Base-by-base conservation (phyloP, 441 rosid species). In the Mallotus japonicus region DNA sequence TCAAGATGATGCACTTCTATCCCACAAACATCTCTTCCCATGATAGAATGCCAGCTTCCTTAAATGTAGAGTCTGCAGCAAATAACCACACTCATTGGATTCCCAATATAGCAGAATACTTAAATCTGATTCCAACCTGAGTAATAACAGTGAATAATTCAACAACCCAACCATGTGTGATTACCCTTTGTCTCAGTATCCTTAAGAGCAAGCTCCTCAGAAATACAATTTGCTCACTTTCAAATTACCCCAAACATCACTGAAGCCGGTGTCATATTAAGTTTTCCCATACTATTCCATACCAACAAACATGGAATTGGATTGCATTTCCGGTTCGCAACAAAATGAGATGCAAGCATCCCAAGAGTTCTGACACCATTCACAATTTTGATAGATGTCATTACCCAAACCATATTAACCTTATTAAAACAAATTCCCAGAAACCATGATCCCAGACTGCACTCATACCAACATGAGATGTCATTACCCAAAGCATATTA, bases 401-500 rank as follows among this genome's bases (percentile, higher is more conserved):
- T 62, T 62, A 69, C 82, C 84, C 82, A 82, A 66, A 78, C 78
- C 68, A 72, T 53, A 67, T 61, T 68, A 67, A 78, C 66, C 75
- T 56, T 66, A 78, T 74, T 74, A 74, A 72, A 82, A 77, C 49
- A 77, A 63, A 69, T 76, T 68, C 73, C 83, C 77, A 67, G 68
- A 58, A 63, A 83, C 70, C 83, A 75, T 77, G 78, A 82, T 75
- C 84, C 80, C 77, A 83, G 79, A 83, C 65, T 65, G 82, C 81
- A 87, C 69, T 79, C 77, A 83, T 71, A 83, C 86, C 79, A 79
- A 77, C 75, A 84, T 83, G 88, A 37, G 40, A 37, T 5, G 40
- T 37, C 6, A 37, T 37, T 37, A 37, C 40, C 40, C 40, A 37
- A 79, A 77, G 77, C 65, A 72, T 53, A 67, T 61, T 68, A 67